Conservation (phyloP, 2,329 filamentous ascomycete species). For the Dryadomyces sulphureus region DNA sequence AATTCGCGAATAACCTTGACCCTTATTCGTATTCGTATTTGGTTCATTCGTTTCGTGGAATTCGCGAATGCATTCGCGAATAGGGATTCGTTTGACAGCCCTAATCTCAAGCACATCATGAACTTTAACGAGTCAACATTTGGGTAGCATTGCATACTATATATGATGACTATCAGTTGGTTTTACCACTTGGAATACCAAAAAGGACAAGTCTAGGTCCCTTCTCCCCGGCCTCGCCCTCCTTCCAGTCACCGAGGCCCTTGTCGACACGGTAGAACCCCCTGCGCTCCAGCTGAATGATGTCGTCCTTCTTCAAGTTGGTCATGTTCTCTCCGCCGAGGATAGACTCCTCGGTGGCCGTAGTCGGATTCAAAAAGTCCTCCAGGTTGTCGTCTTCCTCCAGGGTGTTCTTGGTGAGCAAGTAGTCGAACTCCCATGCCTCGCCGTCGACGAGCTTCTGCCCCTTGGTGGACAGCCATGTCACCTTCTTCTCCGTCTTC, state of each 20-base stretch:
- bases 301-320: slow-evolving; percentile 69
- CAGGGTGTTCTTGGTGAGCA: slow-evolving; percentile 89
- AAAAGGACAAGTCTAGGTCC: slow-evolving; percentile 38
- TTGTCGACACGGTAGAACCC: slow-evolving; percentile 83
- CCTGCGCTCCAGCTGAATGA: slow-evolving; percentile 89
- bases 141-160: neutral
- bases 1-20: too few species aligned
- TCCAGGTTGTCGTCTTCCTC: slow-evolving; percentile 78
- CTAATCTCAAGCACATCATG: neutral
- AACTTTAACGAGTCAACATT: too few species aligned
- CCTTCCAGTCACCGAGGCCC: slow-evolving; percentile 32
- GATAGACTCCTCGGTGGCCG: slow-evolving; percentile 59
- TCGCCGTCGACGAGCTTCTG: slow-evolving; percentile 70
- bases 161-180: slow-evolving; percentile 19
- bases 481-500: slow-evolving; percentile 91
- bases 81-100: neutral
- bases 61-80: neutral
- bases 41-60: too few species aligned
- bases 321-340: slow-evolving; percentile 70
- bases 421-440: slow-evolving; percentile 87
- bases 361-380: slow-evolving; percentile 65
- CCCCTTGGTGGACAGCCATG: slow-evolving; percentile 67
- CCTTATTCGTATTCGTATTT: too few species aligned
- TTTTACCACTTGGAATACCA: slow-evolving; percentile 41
- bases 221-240: slow-evolving; percentile 32